A percentile compares a stretch with the other conserved stretches of the same genome.
These are phyloP conservation scores for Apiospora arundinis DNA, from an alignment of 2,329 filamentous ascomycete genomes.

Conservation along the genomic window DNA sequence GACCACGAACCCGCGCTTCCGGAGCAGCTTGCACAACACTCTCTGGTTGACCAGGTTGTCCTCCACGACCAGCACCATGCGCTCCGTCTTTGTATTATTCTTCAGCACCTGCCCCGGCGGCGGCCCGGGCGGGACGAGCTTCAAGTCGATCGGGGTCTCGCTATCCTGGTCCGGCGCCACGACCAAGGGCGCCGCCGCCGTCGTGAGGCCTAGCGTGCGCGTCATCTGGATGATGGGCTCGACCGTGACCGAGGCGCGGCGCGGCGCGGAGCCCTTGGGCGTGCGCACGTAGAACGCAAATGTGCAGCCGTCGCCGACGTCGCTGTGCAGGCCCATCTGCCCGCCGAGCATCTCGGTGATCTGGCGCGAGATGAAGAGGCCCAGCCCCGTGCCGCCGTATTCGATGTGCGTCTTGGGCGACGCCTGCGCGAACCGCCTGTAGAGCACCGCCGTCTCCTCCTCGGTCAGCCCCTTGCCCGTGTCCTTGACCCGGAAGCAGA, in stretches of 20 bases:
- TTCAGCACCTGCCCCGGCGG: background rate
- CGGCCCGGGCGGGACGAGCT: slow-evolving; percentile 17
- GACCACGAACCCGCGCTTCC: slow-evolving; percentile 55
- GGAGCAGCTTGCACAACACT: slow-evolving; percentile 58
- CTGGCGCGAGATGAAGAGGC: slow-evolving; percentile 78
- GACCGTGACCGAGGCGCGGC: slow-evolving; percentile 21
- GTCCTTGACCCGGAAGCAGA: slow-evolving; percentile 78
- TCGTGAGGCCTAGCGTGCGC: slow-evolving; percentile 24
- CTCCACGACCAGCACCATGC: slow-evolving; percentile 59
- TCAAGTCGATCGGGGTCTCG: slow-evolving; percentile 20
- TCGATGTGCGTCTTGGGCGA: slow-evolving; percentile 78
- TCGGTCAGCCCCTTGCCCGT: slow-evolving; percentile 76
- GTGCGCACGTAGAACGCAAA: slow-evolving; percentile 79
- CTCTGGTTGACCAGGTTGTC: slow-evolving; percentile 68
- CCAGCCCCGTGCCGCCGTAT: slow-evolving; percentile 80
- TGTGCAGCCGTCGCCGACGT: slow-evolving; percentile 72
- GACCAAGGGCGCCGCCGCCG: slow-evolving; percentile 23
- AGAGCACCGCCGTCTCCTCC: slow-evolving; percentile 75
- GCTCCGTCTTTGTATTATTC: background rate
- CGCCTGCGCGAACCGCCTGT: slow-evolving; percentile 80
- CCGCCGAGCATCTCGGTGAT: slow-evolving; percentile 84
- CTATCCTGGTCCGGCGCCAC: slow-evolving; percentile 5
- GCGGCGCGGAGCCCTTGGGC: slow-evolving; percentile 25
- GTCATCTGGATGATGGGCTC: slow-evolving; percentile 29
- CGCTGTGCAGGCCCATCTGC: slow-evolving; percentile 76